Base-by-base conservation (phyloP, 139 green algal genomes). In the Deuterostichococcus epilithicus region DNA sequence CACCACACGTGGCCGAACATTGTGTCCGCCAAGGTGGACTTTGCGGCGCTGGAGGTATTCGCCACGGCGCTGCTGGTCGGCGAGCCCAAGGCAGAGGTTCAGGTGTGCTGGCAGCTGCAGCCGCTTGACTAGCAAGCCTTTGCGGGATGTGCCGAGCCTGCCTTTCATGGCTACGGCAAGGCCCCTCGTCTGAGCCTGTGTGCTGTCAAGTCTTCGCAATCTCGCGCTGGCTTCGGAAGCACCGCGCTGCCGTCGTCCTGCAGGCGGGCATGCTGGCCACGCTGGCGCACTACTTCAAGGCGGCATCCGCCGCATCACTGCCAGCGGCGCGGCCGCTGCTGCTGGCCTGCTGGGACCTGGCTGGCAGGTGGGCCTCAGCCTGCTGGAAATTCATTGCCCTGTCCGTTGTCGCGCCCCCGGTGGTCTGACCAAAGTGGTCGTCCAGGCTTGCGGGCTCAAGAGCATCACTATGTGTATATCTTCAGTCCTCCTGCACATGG, bases 181-280 rank as follows among this genome's bases (percentile, higher is more conserved):
- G 30, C 25, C 58, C 30, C 13, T 32, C 32, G n/a, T 73, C 33
- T 33, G 32, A 1, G 25, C n/a, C n/a, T n/a, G n/a, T n/a, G n/a
- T 44, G 18, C n/a, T 28, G 32, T 52, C 68, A 73, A n/a, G 33
- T 33, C 30, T 26, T 47, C 13, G 42, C 1, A 1, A 73, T 52
- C 13, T 45, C 32, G 30, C 2, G 35, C 26, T 76, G 28, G n/a
- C n/a, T n/a, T n/a, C n/a, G n/a, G n/a, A n/a, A n/a, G n/a, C n/a
- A n/a, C n/a, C n/a, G n/a, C n/a, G n/a, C n/a, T n/a, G n/a, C n/a
- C n/a, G n/a, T n/a, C 66, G 71, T 44, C 5, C 30, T 60, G 38
- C 60, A 78, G 74, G 74, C 67, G 35, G 6, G 33, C 0, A 71
- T 72, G 60, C 36, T 78, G 60, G n/a, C 38, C 35, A 47, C 74